Conservation (phyloP, 2,329 filamentous ascomycete genomes). For the Cephalotrichum gorgonifer region DNA sequence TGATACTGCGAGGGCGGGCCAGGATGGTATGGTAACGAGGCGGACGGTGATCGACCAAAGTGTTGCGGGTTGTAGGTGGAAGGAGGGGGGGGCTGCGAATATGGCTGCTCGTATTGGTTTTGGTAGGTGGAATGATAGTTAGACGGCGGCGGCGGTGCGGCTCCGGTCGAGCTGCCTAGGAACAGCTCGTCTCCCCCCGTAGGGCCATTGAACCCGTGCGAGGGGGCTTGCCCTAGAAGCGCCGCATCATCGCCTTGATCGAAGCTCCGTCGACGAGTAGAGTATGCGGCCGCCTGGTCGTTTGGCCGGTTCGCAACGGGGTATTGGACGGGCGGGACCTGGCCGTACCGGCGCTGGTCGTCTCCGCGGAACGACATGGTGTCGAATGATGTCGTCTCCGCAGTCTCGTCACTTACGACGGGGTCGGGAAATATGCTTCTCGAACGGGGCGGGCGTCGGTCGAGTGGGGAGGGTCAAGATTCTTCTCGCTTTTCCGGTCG, state of each 20-base stretch:
- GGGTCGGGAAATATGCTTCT: background rate
- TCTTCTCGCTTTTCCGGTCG: background rate
- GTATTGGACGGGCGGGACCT: constrained; percentile 57
- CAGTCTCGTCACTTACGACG: background rate
- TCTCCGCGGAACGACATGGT: constrained; percentile 55
- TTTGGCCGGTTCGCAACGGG: constrained; percentile 28
- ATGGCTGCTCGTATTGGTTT: constrained; percentile 1
- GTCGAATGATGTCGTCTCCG: background rate
- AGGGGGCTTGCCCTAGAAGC: constrained; percentile 30
- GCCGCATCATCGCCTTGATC: constrained; percentile 63
- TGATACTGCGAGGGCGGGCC: constrained; percentile 27
- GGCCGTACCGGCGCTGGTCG: constrained; percentile 53
- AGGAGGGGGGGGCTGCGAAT: constrained; percentile 26
- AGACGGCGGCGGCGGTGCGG: constrained; percentile 12
- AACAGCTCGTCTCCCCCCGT: constrained; percentile 52
- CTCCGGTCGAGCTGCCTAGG: constrained; percentile 37
- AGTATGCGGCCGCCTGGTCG: constrained; percentile 13
- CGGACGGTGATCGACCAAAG: constrained; percentile 46
- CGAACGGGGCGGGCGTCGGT: background rate
- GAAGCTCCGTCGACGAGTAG: constrained; percentile 53
- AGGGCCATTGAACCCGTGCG: constrained; percentile 12
- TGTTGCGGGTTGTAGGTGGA: constrained; percentile 61
- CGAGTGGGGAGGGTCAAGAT: background rate
- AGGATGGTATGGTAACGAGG: constrained; percentile 38
- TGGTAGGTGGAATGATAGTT: constrained; percentile 3